A percentile compares a stretch with the other conserved stretches of the same genome.
phyloP scores from a whole-genome alignment of 805 yeast species.

The Metschnikowia drakensbergensis region DNA sequence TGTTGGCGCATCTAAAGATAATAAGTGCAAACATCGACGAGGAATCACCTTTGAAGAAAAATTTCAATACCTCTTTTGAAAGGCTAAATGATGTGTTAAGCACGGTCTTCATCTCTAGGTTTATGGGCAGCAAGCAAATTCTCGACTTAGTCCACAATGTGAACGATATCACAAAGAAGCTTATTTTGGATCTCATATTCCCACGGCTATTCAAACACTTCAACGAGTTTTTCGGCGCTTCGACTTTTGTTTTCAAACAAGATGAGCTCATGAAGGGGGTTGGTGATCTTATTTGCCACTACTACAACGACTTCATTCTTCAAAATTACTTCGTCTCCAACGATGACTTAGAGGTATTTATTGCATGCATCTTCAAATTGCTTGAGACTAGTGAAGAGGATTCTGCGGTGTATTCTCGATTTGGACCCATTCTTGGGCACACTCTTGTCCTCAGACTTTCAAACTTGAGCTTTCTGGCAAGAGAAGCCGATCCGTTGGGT shows the following conservation, averaged over 20 bases:
- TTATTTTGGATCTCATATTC: conserved; percentile 32
- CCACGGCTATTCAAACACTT: conserved; percentile 36
- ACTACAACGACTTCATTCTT: conserved; percentile 27
- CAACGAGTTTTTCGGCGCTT: conserved; percentile 28
- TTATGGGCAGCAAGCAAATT: conserved; percentile 19
- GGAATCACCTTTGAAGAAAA: conserved; percentile 15
- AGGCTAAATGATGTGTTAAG: conserved; percentile 33
- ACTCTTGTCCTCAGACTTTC: conserved; percentile 27
- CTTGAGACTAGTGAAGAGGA: conserved; percentile 24
- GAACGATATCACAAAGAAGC: conserved; percentile 33
- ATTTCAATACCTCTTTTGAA: conserved; percentile 21
- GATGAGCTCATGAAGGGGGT: conserved; percentile 26
- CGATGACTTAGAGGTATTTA: conserved; percentile 23
- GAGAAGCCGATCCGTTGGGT: conserved; percentile 11
- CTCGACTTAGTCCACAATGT: conserved; percentile 24
- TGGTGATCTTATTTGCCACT: conserved; percentile 24
- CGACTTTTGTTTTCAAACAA: conserved; percentile 36
- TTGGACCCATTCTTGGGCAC: conserved; percentile 23
- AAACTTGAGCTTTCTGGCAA: conserved; percentile 15
- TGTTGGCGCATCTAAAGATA: conserved; percentile 32
- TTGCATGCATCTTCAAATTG: conserved; percentile 28
- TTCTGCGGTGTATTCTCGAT: background rate
- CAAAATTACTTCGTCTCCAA: conserved; percentile 25
- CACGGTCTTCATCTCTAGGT: conserved; percentile 32
- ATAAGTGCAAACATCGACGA: conserved; percentile 20